phyloP scores from a whole-genome alignment of 441 rosid genomes.

The Bocquillonia castaneifolia region DNA sequence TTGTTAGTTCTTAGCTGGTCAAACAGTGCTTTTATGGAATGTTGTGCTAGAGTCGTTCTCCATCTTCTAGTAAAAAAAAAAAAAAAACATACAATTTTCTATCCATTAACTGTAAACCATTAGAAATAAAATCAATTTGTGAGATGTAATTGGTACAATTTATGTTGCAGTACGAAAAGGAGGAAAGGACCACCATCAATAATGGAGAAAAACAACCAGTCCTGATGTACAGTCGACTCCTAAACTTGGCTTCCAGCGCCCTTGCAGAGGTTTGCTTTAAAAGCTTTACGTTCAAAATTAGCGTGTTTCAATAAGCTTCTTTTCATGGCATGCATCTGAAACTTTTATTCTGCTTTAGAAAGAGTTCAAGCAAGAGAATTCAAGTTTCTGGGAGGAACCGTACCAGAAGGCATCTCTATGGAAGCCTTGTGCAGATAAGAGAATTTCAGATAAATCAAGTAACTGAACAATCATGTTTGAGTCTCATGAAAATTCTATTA shows the following conservation, averaged over 20 bases:
- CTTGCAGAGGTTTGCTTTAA: constrained; percentile 56
- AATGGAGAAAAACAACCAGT: constrained; percentile 42
- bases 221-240: constrained; percentile 64
- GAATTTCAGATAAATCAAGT: constrained; percentile 32
- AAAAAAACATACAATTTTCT: not conserved
- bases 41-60: not conserved
- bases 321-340: constrained; percentile 16
- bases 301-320: not conserved
- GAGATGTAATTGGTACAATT: not conserved
- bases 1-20: not conserved
- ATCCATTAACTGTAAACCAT: not conserved
- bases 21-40: not conserved
- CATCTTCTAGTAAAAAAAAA: too few relatives aligned
- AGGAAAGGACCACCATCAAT: constrained; percentile 22
- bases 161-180: constrained; percentile 24
- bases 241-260: constrained; percentile 57
- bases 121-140: constrained; percentile 2
- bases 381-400: constrained; percentile 54
- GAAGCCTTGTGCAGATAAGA: constrained; percentile 77
- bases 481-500: not conserved
- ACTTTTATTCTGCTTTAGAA: constrained; percentile 36
- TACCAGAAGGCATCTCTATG: constrained; percentile 47
- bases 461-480: constrained; percentile 1
- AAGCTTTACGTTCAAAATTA: constrained; percentile 6
- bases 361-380: constrained; percentile 44